Evolutionary conservation across 176 grass and related monocot genomes (phyloP), one percentile per base, ranked within the genome.

Genomic region (Tuctoria greenei): DNA sequence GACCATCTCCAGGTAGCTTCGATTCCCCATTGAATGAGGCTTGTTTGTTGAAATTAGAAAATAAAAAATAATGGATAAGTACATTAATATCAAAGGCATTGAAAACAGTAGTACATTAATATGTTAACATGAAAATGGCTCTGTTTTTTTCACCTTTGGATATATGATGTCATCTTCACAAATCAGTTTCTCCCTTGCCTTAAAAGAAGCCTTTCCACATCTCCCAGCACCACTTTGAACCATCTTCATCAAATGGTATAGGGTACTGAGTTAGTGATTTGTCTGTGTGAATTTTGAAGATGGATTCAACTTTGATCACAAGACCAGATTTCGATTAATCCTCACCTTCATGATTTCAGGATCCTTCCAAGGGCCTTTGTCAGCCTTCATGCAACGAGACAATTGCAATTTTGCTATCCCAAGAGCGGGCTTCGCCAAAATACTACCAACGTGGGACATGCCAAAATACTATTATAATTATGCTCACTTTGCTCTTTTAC

Each of bases 301-400:
- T 41, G n/a, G n/a, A n/a, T n/a, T n/a, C n/a, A n/a, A n/a, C n/a
- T n/a, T n/a, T n/a, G n/a, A n/a, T n/a, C 24, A 31, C 20, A 72
- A 64, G 1, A 66, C 24, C 27, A 68, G 18, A 73, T n/a, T 68
- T 84, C 15, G 45, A 83, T 10, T 47, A 72, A 41, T 14, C 7
- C 59, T 76, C 39, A 98, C 95, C 79, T 92, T 98, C 35, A 92
- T 69, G 59, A 92, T 73, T 86, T 98, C 91, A 26, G 84, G 67
- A 75, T 95, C 87, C 67, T 98, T 98, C 95, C 95, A 98, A 59
- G 95, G 95, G 64, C 95, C 95, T 71, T 98, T 98, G 76, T 98
- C 95, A 27, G 95, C 90, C 70, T 84, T 90, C 81, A 86, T 83
- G 69, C 95, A 98, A 41, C 95, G n/a, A n/a, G n/a, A n/a, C n/a